phyloP scores from a whole-genome alignment of 306 rosid species.

The Dalbergia cultrata region DNA sequence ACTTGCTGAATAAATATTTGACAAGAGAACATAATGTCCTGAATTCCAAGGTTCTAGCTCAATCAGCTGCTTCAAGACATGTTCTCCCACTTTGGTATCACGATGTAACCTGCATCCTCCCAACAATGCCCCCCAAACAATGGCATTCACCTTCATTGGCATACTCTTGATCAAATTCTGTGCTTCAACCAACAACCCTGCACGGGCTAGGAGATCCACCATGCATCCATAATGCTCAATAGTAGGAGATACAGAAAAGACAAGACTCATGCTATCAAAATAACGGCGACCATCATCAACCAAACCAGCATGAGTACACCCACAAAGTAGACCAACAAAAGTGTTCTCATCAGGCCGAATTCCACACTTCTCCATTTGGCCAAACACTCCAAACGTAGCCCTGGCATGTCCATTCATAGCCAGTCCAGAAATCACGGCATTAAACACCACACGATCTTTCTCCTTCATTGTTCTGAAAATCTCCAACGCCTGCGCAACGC shows the following conservation, averaged over 20 bases:
- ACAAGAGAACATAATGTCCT: slow-evolving; percentile 71
- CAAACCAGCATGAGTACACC: slow-evolving; percentile 79
- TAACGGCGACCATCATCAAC: slow-evolving; percentile 70
- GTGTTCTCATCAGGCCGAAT: slow-evolving; percentile 70
- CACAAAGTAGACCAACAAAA: slow-evolving; percentile 75
- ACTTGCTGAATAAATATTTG: slow-evolving; percentile 79
- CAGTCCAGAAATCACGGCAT: slow-evolving; percentile 71
- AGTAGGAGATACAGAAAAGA: slow-evolving; percentile 61
- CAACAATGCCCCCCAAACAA: slow-evolving; percentile 78
- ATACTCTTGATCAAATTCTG: slow-evolving; percentile 59
- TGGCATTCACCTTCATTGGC: slow-evolving; percentile 73
- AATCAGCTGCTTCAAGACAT: slow-evolving; percentile 68
- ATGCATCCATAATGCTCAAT: slow-evolving; percentile 85
- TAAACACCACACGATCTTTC: slow-evolving; percentile 71
- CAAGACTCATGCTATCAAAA: slow-evolving; percentile 61
- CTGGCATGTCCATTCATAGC: slow-evolving; percentile 73
- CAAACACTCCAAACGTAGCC: slow-evolving; percentile 69
- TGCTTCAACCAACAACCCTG: slow-evolving; percentile 73
- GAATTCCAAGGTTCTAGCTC: slow-evolving; percentile 85
- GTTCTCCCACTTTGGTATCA: slow-evolving; percentile 69
- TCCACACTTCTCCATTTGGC: slow-evolving; percentile 70
- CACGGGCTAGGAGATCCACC: slow-evolving; percentile 82
- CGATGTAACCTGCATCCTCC: slow-evolving; percentile 76
- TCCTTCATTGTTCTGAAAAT: slow-evolving; percentile 63
- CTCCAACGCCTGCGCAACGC: slow-evolving; percentile 62